Evolutionary conservation across 2,329 filamentous ascomycete species (phyloP).

Genomic region (Ilyonectria robusta): DNA sequence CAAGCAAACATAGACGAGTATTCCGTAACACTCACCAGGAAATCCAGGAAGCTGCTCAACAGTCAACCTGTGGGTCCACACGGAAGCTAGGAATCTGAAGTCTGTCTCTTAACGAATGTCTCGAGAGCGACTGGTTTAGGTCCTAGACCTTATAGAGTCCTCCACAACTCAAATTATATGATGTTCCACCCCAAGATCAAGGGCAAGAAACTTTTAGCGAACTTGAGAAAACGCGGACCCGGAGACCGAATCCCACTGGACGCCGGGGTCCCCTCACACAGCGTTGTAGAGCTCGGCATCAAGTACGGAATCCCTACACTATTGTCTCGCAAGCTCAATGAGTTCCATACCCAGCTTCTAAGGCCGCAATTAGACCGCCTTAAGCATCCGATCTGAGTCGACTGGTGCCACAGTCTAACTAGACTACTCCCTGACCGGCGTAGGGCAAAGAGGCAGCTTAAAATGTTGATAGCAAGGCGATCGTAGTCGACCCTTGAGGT

Average conservation of each 20-base stretch:
- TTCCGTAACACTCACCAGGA: slow-evolving; percentile 21
- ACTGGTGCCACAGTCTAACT: slow-evolving; percentile 38
- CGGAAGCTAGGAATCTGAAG: slow-evolving; percentile 39
- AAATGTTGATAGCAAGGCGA: slow-evolving; percentile 22
- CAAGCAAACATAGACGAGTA: slow-evolving; percentile 31
- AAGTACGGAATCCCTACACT: slow-evolving; percentile 34
- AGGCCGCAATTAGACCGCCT: slow-evolving; percentile 40
- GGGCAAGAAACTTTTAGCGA: slow-evolving; percentile 18
- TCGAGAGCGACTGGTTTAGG: background rate
- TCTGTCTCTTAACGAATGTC: background rate
- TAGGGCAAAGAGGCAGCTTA: slow-evolving; percentile 31
- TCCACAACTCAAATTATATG: slow-evolving; percentile 26
- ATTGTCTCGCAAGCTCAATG: slow-evolving; percentile 27
- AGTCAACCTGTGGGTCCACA: slow-evolving; percentile 29
- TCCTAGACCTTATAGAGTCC: slow-evolving; percentile 33
- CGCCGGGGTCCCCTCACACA: slow-evolving; percentile 19
- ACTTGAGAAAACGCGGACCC: slow-evolving; percentile 34
- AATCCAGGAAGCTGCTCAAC: slow-evolving; percentile 23
- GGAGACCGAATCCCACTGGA: slow-evolving; percentile 36
- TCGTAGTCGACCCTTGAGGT: slow-evolving; percentile 32
- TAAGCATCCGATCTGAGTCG: slow-evolving; percentile 3
- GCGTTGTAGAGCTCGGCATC: slow-evolving; percentile 14
- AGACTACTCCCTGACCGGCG: slow-evolving; percentile 36
- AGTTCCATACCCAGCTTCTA: slow-evolving; percentile 26
- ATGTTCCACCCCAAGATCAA: slow-evolving; percentile 16